Base-by-base conservation (phyloP, 2,329 filamentous ascomycete species). In the Stemphylium lycopersici region DNA sequence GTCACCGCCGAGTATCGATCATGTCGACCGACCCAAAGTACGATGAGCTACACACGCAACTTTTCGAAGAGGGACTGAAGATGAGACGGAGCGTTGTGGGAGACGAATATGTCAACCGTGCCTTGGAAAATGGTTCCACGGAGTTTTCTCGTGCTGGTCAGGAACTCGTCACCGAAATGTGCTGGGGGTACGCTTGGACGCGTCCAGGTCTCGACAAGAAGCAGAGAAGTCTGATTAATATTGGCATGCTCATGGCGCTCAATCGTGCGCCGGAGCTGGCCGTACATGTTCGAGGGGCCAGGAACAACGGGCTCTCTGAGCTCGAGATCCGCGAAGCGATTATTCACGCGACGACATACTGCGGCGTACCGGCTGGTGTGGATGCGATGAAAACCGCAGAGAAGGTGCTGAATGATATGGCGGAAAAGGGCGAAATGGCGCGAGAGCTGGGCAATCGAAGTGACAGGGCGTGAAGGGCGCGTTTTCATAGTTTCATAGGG, bases 121-220 rank as follows among this genome's bases (percentile, higher is more conserved):
- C 85, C 1, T 76, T 87, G 8, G 75, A 76, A n/a, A 82, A 82
- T 50, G 82, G 81, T 3, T 79, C 82, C 0, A 82, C 80, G 8
- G 80, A 84, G n/a, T 89, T 87, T 71, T 78, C 84, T 1, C 76
- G 78, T 34, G 82, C 86, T 0, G 83, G 84, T 61, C 86, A 88
- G 71, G 82, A 88, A 60, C 78, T 87, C 33, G 81, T 87, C 1
- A 87, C 85, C 0, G 85, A 88, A 72, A 83, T 79, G 68, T 84
- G 83, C 74, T 89, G 86, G 86, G 86, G 85, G 12, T 80, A 80
- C 54, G 81, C 83, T 22, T 89, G 86, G 86, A 83, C 83, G 3
- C 81, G 86, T 6, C 85, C 84, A 0, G 86, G 86, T 0, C 79
- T 89, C 7, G 80, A 83, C 32, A 80, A 81, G 55, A 86, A 87